A percentile compares a stretch with the other conserved stretches of the same genome.
phyloP scores from a whole-genome alignment of 257 asterid species.

The Rehmannia glutinosa region DNA sequence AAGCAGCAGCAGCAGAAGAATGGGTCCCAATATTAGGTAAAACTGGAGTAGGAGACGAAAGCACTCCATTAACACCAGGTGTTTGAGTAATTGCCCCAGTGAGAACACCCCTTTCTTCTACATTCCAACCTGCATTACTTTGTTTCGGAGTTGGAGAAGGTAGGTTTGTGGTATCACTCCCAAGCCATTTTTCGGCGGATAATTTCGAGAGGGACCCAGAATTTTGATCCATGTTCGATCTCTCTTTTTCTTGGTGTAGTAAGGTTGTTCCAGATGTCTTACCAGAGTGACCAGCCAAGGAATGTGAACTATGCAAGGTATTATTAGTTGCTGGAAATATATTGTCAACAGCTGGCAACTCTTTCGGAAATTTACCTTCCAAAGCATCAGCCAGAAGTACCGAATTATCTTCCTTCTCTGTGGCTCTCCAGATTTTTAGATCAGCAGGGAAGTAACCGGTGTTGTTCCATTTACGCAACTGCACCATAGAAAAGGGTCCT shows the following conservation, averaged over 20 bases:
- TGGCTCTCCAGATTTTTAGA: conserved; percentile 69
- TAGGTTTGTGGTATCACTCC: conserved; percentile 40
- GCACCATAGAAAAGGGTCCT: conserved; percentile 91
- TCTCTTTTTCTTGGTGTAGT: conserved; percentile 36
- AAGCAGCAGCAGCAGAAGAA: conserved; percentile 33
- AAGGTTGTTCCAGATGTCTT: conserved; percentile 28
- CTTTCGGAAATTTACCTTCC: conserved; percentile 68
- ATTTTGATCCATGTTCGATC: conserved; percentile 36
- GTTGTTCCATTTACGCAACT: conserved; percentile 90
- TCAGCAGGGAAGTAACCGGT: conserved; percentile 86
- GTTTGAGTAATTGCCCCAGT: conserved; percentile 31
- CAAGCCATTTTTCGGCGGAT: conserved; percentile 44
- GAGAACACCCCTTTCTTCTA: conserved; percentile 31
- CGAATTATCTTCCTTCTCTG: conserved; percentile 54
- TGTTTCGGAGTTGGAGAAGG: conserved; percentile 86
- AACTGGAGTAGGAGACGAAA: conserved; percentile 46
- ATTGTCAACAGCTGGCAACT: conserved; percentile 32
- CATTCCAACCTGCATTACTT: conserved; percentile 33
- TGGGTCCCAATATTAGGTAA: conserved; percentile 30
- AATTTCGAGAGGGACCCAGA: conserved; percentile 28
- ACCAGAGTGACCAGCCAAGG: conserved; percentile 31
- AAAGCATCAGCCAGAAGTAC: conserved; percentile 69
- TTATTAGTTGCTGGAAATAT: conserved; percentile 22
- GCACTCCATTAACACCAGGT: conserved; percentile 32
- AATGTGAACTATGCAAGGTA: too few relatives aligned